Evolutionary conservation across 306 rosid genomes (phyloP), one percentile per base, ranked within the genome.

Genomic region (Cucumis hystrix): DNA sequence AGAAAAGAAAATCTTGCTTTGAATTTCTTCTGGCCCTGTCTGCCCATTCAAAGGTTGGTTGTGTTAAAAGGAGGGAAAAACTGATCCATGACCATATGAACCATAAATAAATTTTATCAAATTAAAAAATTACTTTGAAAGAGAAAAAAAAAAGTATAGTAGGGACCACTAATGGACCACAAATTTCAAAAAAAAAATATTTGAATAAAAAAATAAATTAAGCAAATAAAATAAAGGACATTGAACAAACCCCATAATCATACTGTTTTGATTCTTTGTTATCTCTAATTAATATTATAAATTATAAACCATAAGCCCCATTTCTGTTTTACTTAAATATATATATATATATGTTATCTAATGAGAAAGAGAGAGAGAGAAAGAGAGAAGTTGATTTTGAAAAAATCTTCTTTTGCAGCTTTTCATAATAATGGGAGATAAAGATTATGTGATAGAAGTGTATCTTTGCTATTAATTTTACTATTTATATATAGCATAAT

Each of bases 401-500:
- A 47, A 47, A 51, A 51, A 72, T 72, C 61, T 72, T 72, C 16
- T 72, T 72, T 72, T 72, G 77, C 77, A 72, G 77, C 77, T 72
- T 72, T 72, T 72, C 61, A 72, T 72, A 72, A 72, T 72, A 72
- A 72, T 72, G 77, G 61, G 61, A 72, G 25, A 72, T 72, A 72
- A 72, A 72, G 61, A 72, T 72, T 16, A 72, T 51, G 8, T 51
- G 75, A 69, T 69, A 4, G 75, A 68, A 35, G 41, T 69, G 57
- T 70, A 49, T 70, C 45, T 28, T 72, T 72, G 62, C 28, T 72
- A 72, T 72, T 28, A 51, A 72, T 72, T 72, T 72, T 72, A 49
- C 61, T 51, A 72, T 72, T 51, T 72, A 72, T 71, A 71, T 47
- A 45, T 43, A 43, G 0, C 2, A 70, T 41, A 47, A 70, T 67